Percentiles rank a stretch among this genome's conserved stretches.
These are phyloP conservation scores for Taphrina confusa DNA, from an alignment of 1,139 yeast genomes.

Conservation along the genomic window DNA sequence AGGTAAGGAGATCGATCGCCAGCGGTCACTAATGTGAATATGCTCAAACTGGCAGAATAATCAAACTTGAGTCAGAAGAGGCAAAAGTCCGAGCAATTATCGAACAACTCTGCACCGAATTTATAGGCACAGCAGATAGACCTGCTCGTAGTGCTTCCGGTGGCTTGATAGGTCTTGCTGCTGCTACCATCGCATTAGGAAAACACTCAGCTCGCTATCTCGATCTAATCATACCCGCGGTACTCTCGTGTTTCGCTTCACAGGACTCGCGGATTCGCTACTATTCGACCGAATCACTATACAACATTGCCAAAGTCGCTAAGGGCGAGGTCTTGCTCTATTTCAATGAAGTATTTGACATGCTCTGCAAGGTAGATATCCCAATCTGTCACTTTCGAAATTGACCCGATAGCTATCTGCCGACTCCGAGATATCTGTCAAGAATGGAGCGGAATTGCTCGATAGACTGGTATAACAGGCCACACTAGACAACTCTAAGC, in stretches of 20 bases:
- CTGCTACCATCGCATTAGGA: conserved; percentile 76
- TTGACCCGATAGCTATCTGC: conserved; percentile 61
- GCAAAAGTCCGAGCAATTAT: conserved; percentile 69
- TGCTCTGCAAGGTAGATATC: conserved; percentile 60
- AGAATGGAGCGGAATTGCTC: conserved; percentile 91
- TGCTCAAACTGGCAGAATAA: not conserved
- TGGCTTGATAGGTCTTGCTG: conserved; percentile 75
- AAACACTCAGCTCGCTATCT: conserved; percentile 60
- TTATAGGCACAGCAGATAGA: conserved; percentile 55
- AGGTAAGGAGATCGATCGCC: too few relatives aligned
- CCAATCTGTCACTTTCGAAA: too few relatives aligned
- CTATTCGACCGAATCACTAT: conserved; percentile 94
- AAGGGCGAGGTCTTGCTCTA: conserved; percentile 88
- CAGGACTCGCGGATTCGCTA: conserved; percentile 95
- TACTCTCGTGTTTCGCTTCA: conserved; percentile 92
- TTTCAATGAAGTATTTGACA: conserved; percentile 93
- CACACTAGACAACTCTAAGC: too few relatives aligned
- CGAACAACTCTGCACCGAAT: conserved; percentile 66
- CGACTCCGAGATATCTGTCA: conserved; percentile 87
- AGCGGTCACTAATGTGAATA: too few relatives aligned
- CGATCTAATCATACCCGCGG: conserved; percentile 87
- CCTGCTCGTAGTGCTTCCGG: conserved; percentile 74
- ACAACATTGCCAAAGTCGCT: conserved; percentile 95
- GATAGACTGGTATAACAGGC: conserved; percentile 63
- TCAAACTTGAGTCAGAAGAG: conserved; percentile 13